Evolutionary conservation across 202 grass and related monocot genomes (phyloP).

Genomic region (Schoenoplectus tabernaemontani): DNA sequence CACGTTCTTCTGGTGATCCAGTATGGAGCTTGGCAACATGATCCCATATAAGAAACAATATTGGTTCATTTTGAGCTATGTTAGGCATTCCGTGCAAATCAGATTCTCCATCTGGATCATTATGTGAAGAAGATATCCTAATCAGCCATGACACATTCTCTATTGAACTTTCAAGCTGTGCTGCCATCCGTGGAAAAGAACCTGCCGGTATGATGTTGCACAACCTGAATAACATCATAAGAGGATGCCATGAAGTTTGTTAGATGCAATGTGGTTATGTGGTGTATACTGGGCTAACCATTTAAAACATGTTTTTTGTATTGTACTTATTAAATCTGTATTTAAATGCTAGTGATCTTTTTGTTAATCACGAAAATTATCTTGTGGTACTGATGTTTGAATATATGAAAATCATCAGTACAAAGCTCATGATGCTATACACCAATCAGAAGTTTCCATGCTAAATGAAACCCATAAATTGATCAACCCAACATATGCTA

Average conservation of each 20-base stretch:
- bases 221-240: slow-evolving; percentile 1
- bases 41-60: slow-evolving; percentile 73
- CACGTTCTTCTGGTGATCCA: slow-evolving; percentile 36
- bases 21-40: slow-evolving; percentile 62
- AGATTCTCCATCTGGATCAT: slow-evolving; percentile 37
- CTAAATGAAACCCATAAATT: not conserved
- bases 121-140: slow-evolving; percentile 50
- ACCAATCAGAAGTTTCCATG: not conserved
- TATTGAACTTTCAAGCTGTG: slow-evolving; percentile 49
- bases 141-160: slow-evolving; percentile 74
- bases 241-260: not conserved
- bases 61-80: slow-evolving; percentile 78
- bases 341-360: not conserved
- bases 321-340: not conserved
- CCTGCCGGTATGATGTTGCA: slow-evolving; percentile 23
- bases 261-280: not conserved
- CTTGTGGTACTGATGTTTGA: not conserved
- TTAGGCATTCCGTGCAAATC: slow-evolving; percentile 54
- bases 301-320: not conserved
- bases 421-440: not conserved
- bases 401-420: not conserved
- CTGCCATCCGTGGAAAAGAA: slow-evolving; percentile 34
- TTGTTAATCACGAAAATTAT: not conserved
- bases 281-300: not conserved
- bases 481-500: not conserved